Evolutionary conservation across 177 flowering plant species (phyloP), one percentile per base, ranked within the genome.

Genomic region (Vitis hybrid): DNA sequence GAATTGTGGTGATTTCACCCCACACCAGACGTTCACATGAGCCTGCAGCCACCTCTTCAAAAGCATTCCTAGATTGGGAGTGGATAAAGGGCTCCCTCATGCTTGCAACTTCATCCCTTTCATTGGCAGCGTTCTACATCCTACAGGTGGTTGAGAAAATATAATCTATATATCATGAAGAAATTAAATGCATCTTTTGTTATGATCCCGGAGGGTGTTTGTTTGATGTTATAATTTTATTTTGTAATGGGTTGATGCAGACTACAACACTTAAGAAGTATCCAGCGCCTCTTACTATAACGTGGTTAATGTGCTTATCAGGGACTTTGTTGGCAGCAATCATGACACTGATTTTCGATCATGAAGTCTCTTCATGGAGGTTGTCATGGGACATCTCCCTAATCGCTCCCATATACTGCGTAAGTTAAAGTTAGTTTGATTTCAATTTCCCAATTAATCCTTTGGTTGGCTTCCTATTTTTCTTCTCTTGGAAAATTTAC

Each of bases 61-160:
- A 3, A 3, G 35, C 9, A 49, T 40, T 46, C 24, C 21, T 24
- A 11, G 67, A 73, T 56, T 56, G 35, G 55, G 62, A 72, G 3
- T 79, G 76, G 76, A 48, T 72, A 15, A 72, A 72, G 56, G 82
- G 82, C 21, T 71, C 82, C 40, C 56, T 79, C 40, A 16, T 79
- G 51, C 76, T 79, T 30, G 13, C 70, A 11, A 30, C 62, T 60
- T 66, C 79, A 48, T 59, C 4, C 40, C 11, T 70, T 55, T 50
- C 71, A n/a, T n/a, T 15, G 2, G 67, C 73, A n/a, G 24, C 65
- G 3, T 57, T 70, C 62, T 70, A 40, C 19, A 48, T 74, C 46
- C 49, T 74, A 19, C 73, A 74, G 66, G 77, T 65, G 12, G 21
- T 51, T 55, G 30, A 27, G 30, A 27, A 27, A 27, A 27, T 27